These are phyloP conservation scores for Dacryopinax primogenitus DNA, from an alignment of 768 basidiomycete species.

Conservation along the genomic window DNA sequence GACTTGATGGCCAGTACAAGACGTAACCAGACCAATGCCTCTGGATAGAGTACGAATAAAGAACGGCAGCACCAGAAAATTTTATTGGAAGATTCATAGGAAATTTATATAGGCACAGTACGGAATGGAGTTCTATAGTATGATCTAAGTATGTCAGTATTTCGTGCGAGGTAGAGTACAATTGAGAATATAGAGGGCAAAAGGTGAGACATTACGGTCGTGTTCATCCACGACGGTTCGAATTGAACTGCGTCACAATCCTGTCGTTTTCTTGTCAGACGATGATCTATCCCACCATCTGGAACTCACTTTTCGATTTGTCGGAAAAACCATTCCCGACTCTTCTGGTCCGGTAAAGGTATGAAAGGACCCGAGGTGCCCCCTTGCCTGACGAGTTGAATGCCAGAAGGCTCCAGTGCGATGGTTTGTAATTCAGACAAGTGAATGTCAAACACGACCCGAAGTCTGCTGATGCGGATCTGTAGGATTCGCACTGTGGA, in stretches of 20 bases:
- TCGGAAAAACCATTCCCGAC: constrained; percentile 30
- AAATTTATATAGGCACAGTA: not conserved
- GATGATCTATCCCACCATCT: not conserved
- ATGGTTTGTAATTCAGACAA: not conserved
- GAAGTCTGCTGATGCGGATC: constrained; percentile 18
- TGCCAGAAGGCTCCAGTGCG: constrained; percentile 9
- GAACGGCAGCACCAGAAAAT: no score
- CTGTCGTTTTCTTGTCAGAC: not conserved
- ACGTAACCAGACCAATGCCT: no score
- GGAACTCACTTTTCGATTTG: constrained; percentile 28
- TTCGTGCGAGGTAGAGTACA: not conserved
- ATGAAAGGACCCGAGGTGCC: constrained; percentile 57
- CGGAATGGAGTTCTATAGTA: not conserved
- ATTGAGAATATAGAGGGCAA: not conserved
- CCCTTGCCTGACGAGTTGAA: constrained; percentile 37
- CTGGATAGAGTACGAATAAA: no score
- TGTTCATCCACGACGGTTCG: not conserved
- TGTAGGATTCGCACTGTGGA: not conserved
- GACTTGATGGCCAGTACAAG: no score
- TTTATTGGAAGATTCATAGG: not conserved
- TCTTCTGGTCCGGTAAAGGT: constrained; percentile 26
- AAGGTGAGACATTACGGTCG: not conserved
- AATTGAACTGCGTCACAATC: not conserved
- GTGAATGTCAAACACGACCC: not conserved
- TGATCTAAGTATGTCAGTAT: not conserved